phyloP scores from a whole-genome alignment of 192 early-diverging fungal genomes.

The Coemansia sp. region DNA sequence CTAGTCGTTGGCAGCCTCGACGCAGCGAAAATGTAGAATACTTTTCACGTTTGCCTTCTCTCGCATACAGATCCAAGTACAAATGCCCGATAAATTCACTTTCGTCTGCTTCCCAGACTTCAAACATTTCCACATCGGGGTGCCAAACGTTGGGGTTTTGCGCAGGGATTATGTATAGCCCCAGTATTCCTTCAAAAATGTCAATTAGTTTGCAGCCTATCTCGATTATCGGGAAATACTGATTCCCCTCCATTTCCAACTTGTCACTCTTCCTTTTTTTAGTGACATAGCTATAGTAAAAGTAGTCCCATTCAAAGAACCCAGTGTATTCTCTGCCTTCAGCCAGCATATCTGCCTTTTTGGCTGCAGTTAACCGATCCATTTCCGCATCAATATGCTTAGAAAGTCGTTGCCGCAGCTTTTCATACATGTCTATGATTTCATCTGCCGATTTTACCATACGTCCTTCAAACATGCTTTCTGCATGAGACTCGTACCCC shows the following conservation, averaged over 20 bases:
- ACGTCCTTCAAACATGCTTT: slow-evolving; percentile 62
- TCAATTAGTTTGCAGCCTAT: slow-evolving; percentile 59
- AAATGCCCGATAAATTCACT: slow-evolving; percentile 61
- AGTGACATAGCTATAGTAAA: slow-evolving; percentile 49
- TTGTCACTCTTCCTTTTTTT: too few species aligned
- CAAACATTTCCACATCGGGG: slow-evolving; percentile 64
- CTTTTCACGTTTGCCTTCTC: slow-evolving; percentile 59
- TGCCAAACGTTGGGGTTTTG: slow-evolving; percentile 61
- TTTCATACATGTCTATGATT: slow-evolving; percentile 49
- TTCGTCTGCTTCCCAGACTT: slow-evolving; percentile 63
- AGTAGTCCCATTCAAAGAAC: slow-evolving; percentile 65
- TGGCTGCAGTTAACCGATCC: slow-evolving; percentile 53
- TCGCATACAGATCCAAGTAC: slow-evolving; percentile 67
- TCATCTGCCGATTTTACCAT: slow-evolving; percentile 66
- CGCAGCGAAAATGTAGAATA: slow-evolving; percentile 44
- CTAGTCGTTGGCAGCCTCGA: slow-evolving; percentile 51
- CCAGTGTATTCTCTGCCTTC: not conserved
- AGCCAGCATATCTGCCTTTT: slow-evolving; percentile 36
- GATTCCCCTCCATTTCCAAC: slow-evolving; percentile 1
- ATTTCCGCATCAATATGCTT: slow-evolving; percentile 54
- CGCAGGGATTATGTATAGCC: slow-evolving; percentile 58
- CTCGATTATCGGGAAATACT: slow-evolving; percentile 62
- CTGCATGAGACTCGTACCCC: slow-evolving; percentile 65
- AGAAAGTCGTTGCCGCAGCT: slow-evolving; percentile 24
- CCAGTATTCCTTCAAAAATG: slow-evolving; percentile 63